Evolutionary conservation across 2,329 filamentous ascomycete genomes (phyloP).

Genomic region (Metarhizium sp.): DNA sequence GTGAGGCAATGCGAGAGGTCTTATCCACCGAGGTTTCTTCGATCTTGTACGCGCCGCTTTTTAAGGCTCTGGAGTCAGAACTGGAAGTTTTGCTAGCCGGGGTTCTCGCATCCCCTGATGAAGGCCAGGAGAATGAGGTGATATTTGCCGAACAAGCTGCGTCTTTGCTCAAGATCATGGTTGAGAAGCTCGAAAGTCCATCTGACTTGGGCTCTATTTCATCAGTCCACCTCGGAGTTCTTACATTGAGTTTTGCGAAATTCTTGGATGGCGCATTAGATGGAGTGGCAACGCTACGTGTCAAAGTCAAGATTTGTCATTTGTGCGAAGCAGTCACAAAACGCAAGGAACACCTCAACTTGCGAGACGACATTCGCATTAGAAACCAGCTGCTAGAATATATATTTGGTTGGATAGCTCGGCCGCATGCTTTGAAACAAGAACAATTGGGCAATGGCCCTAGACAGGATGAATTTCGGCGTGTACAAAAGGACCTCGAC

Average conservation of each 20-base stretch:
- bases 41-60: conserved; percentile 51
- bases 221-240: conserved; percentile 52
- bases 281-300: conserved; percentile 44
- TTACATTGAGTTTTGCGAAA: conserved; percentile 58
- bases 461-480: conserved; percentile 46
- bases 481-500: conserved; percentile 57
- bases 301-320: conserved; percentile 62
- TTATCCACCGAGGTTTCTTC: conserved; percentile 56
- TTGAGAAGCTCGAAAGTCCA: conserved; percentile 55
- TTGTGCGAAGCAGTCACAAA: conserved; percentile 55
- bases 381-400: conserved; percentile 60
- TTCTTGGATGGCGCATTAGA: conserved; percentile 53
- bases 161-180: conserved; percentile 51
- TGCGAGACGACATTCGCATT: conserved; percentile 59
- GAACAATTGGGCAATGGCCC: conserved; percentile 30
- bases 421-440: conserved; percentile 41
- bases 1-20: conserved; percentile 58
- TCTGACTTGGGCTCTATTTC: conserved; percentile 53
- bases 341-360: conserved; percentile 58
- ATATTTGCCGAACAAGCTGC: conserved; percentile 60
- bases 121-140: conserved; percentile 49
- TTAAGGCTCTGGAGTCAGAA: conserved; percentile 56
- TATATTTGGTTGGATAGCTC: conserved; percentile 59
- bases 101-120: conserved; percentile 39
- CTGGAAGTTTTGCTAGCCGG: conserved; percentile 54